Conservation (phyloP, 208 protist species). For the Porcisia deanei region DNA sequence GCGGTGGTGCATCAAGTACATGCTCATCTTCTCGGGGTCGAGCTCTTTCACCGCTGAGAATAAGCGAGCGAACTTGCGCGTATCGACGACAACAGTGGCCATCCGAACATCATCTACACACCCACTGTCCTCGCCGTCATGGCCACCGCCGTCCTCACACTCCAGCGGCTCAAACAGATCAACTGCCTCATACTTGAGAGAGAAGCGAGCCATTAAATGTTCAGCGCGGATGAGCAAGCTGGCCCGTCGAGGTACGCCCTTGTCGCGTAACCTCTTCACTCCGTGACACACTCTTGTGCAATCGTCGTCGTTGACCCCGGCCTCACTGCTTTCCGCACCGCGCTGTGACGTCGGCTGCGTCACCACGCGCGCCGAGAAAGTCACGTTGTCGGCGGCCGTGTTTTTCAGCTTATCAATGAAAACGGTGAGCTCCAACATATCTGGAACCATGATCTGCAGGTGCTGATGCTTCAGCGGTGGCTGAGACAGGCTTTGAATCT, state of each 20-base stretch:
- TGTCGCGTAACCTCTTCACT: conserved; percentile 9
- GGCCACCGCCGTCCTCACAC: conserved; percentile 1
- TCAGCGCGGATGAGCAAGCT: conserved; percentile 57
- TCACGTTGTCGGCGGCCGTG: conserved; percentile 62
- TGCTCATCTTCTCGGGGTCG: conserved; percentile 40
- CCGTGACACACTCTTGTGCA: neutral
- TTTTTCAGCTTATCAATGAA: conserved; percentile 79
- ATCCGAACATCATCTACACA: neutral
- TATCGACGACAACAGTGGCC: conserved; percentile 61
- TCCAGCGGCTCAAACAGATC: conserved; percentile 30
- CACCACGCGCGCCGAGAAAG: conserved; percentile 42
- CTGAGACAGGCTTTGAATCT: conserved; percentile 52
- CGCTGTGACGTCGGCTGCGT: conserved; percentile 1
- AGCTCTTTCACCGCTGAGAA: conserved; percentile 65
- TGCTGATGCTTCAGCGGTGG: conserved; percentile 51
- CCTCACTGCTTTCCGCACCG: conserved; percentile 14
- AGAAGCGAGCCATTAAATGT: conserved; percentile 60
- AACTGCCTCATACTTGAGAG: conserved; percentile 64
- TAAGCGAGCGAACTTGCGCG: conserved; percentile 72
- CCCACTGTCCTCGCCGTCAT: neutral
- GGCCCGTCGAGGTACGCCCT: conserved; percentile 1
- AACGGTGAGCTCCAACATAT: conserved; percentile 61
- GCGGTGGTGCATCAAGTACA: conserved; percentile 56
- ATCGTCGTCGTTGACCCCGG: conserved; percentile 4
- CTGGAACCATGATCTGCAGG: conserved; percentile 57